Conservation (phyloP, 495 filamentous ascomycete species). For the Parathielavia appendiculata region DNA sequence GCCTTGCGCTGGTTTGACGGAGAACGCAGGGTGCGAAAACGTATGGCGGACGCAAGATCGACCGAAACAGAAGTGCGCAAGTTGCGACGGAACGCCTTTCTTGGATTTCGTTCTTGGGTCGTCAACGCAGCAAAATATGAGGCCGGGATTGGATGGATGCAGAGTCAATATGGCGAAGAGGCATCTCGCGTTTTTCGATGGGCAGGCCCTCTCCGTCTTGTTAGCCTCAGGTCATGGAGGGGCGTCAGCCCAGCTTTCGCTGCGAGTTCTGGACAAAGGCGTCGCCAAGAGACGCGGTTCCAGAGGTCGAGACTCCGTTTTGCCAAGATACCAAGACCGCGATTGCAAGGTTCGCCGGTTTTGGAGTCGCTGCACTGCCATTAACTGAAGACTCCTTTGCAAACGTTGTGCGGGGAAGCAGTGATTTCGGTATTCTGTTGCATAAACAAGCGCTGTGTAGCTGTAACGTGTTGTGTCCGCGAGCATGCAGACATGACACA, state of each 20-base stretch:
- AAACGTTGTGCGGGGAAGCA: not conserved
- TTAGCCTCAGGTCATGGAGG: constrained; percentile 13
- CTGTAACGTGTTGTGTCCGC: no score
- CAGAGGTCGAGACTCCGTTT: not conserved
- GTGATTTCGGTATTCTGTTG: no score
- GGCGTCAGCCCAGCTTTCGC: constrained; percentile 12
- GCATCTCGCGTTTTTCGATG: constrained; percentile 22
- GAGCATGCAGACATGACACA: not conserved
- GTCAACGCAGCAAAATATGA: constrained; percentile 23
- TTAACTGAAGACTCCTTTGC: not conserved
- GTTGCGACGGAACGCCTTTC: not conserved
- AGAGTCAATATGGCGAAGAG: constrained; percentile 14
- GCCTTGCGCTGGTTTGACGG: not conserved
- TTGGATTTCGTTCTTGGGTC: not conserved
- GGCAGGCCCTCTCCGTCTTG: not conserved
- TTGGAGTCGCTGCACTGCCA: constrained; percentile 2
- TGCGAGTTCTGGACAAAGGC: not conserved
- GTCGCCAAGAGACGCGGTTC: constrained; percentile 10
- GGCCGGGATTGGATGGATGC: constrained; percentile 18
- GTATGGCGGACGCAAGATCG: not conserved
- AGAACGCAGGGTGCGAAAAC: not conserved
- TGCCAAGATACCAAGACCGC: constrained; percentile 11
- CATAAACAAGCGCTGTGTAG: no score
- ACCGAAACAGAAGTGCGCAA: not conserved
- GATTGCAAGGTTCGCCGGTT: not conserved